phyloP scores from a whole-genome alignment of 129 eudicot species.

The Saposhnikovia divaricata region DNA sequence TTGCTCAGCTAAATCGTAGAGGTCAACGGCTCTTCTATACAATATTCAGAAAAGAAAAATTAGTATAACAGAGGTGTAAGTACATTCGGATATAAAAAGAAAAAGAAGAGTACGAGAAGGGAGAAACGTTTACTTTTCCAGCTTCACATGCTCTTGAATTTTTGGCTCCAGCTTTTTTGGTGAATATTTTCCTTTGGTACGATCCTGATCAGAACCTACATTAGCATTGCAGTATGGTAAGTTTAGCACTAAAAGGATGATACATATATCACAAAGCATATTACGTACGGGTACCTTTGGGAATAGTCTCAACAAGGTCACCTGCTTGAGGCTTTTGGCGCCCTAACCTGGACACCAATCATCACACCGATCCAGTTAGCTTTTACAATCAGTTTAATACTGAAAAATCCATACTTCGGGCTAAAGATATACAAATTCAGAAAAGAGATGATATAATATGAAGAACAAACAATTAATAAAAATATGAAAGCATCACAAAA shows the following conservation, averaged over 20 bases:
- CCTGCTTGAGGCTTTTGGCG: conserved; percentile 40
- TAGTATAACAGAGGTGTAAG: conserved; percentile 10
- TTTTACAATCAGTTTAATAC: background rate
- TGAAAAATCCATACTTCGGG: background rate
- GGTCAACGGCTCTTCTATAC: conserved; percentile 23
- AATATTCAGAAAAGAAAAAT: background rate
- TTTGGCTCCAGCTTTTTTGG: conserved; percentile 30
- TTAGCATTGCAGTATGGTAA: conserved; percentile 14
- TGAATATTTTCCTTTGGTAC: conserved; percentile 28
- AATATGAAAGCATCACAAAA: background rate
- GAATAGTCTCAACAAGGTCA: conserved; percentile 34
- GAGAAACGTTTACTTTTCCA: conserved; percentile 35
- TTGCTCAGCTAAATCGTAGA: conserved; percentile 31
- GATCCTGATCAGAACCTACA: conserved; percentile 25
- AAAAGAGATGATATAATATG: background rate
- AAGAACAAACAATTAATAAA: background rate
- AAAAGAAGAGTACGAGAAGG: background rate
- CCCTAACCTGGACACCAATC: conserved; percentile 29
- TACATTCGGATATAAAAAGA: conserved; percentile 3
- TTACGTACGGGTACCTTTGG: conserved; percentile 35
- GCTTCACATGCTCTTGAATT: conserved; percentile 32
- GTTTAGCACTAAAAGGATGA: conserved; percentile 17
- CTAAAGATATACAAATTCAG: background rate
- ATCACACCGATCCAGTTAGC: conserved; percentile 1
- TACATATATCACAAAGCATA: conserved; percentile 2